Evolutionary conservation across 108 stramenopile species (phyloP), one percentile per base, ranked within the genome.

Genomic region (Nitzschia sp.): DNA sequence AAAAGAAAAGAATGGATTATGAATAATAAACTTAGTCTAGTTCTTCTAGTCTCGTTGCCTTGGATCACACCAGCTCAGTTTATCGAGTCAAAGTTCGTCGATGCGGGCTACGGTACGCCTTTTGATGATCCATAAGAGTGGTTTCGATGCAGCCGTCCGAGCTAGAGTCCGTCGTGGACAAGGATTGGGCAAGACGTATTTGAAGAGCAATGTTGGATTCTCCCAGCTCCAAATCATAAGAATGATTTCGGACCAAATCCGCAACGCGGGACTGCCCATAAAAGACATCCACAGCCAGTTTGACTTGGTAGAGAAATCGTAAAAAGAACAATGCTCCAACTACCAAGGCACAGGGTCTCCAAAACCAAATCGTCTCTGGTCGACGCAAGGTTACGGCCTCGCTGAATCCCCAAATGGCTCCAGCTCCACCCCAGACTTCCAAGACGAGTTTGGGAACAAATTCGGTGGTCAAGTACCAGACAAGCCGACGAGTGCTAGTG

Each of bases 381-480:
- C 56, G 70, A 0, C 86, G 81, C 8, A 87, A 54, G 0, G 83
- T 84, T 3, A 72, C 1, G 8, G 65, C 83, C 49, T 87, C 86
- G 30, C 73, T 75, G 59, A 82, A 84, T 23, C 86, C 86, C 86
- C 86, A 87, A 1, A 84, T 74, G 13, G 85, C 85, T 11, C 82
- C 83, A 0, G 74, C 78, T 19, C 72, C 78, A 27, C 83, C 86
- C 23, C 79, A 72, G n/a, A 84, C 86, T 68, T 87, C 82, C 21
- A 87, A 70, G 3, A 84, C 59, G 21, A 84, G 58, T 38, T 80
- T 80, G 34, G 79, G 59, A 9, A 42, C 38, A 42, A 42, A 42
- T 42, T 42, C 38, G 6, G 6, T n/a, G n/a, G n/a, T n/a, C n/a
- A n/a, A n/a, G n/a, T n/a, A n/a, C n/a, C n/a, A n/a, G n/a, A n/a